These are phyloP conservation scores for Oxyria digyna DNA, from an alignment of 148 eudicot species.

Conservation along the genomic window DNA sequence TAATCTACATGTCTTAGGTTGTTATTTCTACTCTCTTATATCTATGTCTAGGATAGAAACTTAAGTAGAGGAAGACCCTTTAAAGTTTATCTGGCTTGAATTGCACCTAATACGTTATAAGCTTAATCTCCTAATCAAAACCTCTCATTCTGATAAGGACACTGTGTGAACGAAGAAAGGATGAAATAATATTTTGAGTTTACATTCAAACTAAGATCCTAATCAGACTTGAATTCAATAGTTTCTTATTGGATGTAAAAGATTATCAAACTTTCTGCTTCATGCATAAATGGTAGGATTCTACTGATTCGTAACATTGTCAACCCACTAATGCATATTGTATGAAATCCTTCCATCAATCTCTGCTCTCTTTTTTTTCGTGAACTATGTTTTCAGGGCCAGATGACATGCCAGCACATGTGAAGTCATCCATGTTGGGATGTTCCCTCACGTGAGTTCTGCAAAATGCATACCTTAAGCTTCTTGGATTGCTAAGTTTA, in stretches of 20 bases:
- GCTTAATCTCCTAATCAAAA: neutral
- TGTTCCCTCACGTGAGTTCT: constrained; percentile 61
- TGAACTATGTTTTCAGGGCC: constrained; percentile 50
- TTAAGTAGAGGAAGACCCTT: neutral
- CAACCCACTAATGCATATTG: neutral
- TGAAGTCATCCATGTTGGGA: constrained; percentile 97
- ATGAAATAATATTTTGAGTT: neutral
- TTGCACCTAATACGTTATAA: neutral
- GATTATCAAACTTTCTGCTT: neutral
- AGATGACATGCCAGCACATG: constrained; percentile 99
- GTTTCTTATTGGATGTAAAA: neutral
- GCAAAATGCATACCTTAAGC: neutral
- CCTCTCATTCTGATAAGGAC: neutral
- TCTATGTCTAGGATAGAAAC: neutral
- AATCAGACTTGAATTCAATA: neutral
- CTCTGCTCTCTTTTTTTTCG: neutral
- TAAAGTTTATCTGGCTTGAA: neutral
- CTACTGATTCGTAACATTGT: neutral
- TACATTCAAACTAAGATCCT: neutral
- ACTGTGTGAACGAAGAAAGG: neutral
- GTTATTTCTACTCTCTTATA: neutral
- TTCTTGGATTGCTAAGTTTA: neutral
- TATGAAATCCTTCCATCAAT: neutral
- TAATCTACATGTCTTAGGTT: neutral
- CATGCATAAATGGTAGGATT: neutral